A percentile compares a stretch with the other conserved stretches of the same genome.
phyloP scores from a whole-genome alignment of 2,329 filamentous ascomycete genomes.

The Diatrype stigma region DNA sequence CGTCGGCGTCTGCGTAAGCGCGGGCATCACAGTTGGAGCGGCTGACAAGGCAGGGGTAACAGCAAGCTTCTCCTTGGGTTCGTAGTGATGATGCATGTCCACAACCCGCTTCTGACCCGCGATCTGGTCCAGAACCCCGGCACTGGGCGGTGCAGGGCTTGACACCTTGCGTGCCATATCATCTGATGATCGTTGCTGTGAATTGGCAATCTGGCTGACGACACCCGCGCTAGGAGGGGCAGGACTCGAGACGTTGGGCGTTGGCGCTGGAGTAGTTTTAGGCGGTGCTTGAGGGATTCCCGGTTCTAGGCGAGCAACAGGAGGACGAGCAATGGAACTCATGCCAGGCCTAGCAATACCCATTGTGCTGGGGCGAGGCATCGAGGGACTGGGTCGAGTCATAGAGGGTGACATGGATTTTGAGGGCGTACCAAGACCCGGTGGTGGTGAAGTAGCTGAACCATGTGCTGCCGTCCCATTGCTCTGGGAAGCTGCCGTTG shows the following conservation, averaged over 20 bases:
- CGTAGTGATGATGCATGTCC: conserved; percentile 1
- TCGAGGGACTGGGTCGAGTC: conserved; percentile 15
- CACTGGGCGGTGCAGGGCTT: conserved; percentile 20
- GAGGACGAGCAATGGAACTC: conserved; percentile 17
- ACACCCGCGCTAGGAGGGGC: conserved; percentile 1
- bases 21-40: neutral
- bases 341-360: conserved; percentile 19
- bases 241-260: conserved; percentile 8
- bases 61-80: conserved; percentile 1
- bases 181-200: neutral
- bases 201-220: neutral
- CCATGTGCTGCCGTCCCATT: conserved; percentile 4
- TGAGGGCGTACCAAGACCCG: neutral
- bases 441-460: conserved; percentile 2
- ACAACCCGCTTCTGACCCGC: conserved; percentile 17
- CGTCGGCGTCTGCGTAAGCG: neutral
- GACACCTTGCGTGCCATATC: conserved; percentile 5
- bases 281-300: conserved; percentile 4
- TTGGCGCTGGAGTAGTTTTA: conserved; percentile 3
- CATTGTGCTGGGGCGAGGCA: conserved; percentile 21
- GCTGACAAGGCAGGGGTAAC: neutral
- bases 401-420: conserved; percentile 12
- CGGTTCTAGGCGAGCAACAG: conserved; percentile 14
- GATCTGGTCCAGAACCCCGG: conserved; percentile 24
- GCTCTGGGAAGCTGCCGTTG: conserved; percentile 7